Evolutionary conservation across 169 alveolate species (phyloP).

Genomic region (Plasmodium gallinaceum): DNA sequence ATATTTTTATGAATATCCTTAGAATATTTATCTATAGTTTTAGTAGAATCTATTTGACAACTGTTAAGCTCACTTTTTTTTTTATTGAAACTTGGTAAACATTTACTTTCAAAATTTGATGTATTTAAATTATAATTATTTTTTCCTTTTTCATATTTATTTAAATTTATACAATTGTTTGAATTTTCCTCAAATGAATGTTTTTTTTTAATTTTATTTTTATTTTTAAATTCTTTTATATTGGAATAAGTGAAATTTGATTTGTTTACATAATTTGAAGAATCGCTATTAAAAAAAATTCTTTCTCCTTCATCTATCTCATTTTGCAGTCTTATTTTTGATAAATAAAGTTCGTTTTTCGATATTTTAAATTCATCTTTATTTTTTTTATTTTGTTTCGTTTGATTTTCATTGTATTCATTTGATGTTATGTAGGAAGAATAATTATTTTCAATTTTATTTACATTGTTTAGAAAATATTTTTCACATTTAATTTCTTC

Average conservation of each 20-base stretch:
- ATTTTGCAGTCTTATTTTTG: no score
- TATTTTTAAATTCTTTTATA: not conserved
- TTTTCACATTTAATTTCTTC: not conserved
- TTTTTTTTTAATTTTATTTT: not conserved
- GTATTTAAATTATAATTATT: not conserved
- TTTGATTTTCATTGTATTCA: conserved; percentile 4
- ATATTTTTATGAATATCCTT: not conserved
- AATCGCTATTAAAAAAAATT: not conserved
- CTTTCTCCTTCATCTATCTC: not conserved
- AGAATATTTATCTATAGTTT: not conserved
- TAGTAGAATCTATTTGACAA: not conserved
- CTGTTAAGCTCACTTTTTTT: not conserved
- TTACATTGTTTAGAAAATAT: not conserved
- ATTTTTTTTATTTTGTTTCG: not conserved
- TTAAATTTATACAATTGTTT: conserved; percentile 6
- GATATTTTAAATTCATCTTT: no score
- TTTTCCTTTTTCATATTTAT: not conserved
- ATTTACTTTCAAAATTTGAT: not conserved
- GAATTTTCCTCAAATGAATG: not conserved
- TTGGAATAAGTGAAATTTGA: not conserved
- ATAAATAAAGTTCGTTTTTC: no score
- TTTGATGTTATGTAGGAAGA: not conserved
- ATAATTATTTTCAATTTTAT: conserved; percentile 4
- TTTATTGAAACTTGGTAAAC: not conserved
- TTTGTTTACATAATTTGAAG: not conserved